Conservation (phyloP, 257 asterid genomes). For the Nemophila menziesii region DNA sequence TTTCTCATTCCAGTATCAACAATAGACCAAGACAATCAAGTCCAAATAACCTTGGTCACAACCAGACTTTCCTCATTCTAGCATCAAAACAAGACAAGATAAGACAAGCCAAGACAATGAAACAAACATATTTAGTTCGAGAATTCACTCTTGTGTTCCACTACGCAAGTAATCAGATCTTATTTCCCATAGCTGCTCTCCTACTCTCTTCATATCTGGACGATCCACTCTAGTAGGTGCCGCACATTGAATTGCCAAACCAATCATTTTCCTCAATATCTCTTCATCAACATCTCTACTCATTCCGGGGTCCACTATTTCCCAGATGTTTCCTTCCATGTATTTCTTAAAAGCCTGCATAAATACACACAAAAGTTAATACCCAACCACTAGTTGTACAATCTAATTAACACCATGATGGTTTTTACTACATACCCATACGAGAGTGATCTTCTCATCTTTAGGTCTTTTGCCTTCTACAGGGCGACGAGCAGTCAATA, state of each 20-base stretch:
- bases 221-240: constrained; percentile 87
- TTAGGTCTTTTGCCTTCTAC: constrained; percentile 63
- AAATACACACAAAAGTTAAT: not conserved
- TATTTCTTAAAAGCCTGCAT: constrained; percentile 70
- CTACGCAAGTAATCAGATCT: constrained; percentile 68
- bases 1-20: no score
- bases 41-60: not conserved
- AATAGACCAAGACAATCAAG: not conserved
- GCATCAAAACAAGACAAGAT: no score
- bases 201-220: constrained; percentile 77
- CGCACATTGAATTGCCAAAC: constrained; percentile 70
- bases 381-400: not conserved
- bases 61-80: constrained; percentile 10
- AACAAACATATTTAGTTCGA: not conserved
- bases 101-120: no score
- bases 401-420: not conserved
- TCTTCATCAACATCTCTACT: constrained; percentile 36
- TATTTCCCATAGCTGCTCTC: constrained; percentile 81
- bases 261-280: constrained; percentile 55
- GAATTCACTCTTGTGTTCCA: constrained; percentile 25
- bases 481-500: constrained; percentile 86
- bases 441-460: constrained; percentile 73
- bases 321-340: constrained; percentile 34
- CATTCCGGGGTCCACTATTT: constrained; percentile 69
- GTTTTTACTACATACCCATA: constrained; percentile 55